Evolutionary conservation across 495 filamentous ascomycete species (phyloP), one percentile per base, ranked within the genome.

Genomic region (Talaromyces thailandensis): DNA sequence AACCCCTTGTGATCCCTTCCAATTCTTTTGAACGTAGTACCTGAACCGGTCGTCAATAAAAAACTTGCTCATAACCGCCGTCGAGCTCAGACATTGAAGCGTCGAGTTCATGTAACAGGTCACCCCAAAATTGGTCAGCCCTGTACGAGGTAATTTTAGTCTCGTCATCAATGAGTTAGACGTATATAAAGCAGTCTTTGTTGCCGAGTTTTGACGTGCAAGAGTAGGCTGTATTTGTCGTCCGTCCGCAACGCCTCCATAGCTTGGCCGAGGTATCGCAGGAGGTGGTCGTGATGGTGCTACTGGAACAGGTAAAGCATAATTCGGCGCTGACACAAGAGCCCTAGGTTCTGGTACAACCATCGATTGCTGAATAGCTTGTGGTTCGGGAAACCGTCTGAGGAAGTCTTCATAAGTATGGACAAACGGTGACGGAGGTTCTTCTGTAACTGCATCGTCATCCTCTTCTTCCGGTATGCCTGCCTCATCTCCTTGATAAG

Each of bases 91-190:
- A 63, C 86, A 88, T 71, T 99, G 94, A 14, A 99, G 73, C 4
- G 86, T 87, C 14, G 89, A 84, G 75, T 97, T 96, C 83, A 93
- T 91, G 69, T 94, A 99, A 72, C 94, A 99, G 6, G 85, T 90
- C 11, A 88, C 86, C 9, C 88, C 86, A 25, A 89, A 86, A 67
- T 96, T 97, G 45, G 83, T 70, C 7, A 98, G 80, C 1, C 94
- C 95, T 4, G 90, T 93, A 11, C 79, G 79, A 1, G 83, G 81
- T 65, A 88, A 76, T 64, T 85, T 81, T 18, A 80, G 73, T 35
- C 71, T 80, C 63, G 68, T 80, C 32, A 77, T 59, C 48, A 72
- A 65, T 35, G 74, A 74, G 64, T 68, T 71, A 53, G 78, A 70
- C 1, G 75, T 76, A 56, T 82, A 82, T 3, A 76, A 70, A 28